Evolutionary conservation across 208 protist species (phyloP).

Genomic region (Polymyxa betae): DNA sequence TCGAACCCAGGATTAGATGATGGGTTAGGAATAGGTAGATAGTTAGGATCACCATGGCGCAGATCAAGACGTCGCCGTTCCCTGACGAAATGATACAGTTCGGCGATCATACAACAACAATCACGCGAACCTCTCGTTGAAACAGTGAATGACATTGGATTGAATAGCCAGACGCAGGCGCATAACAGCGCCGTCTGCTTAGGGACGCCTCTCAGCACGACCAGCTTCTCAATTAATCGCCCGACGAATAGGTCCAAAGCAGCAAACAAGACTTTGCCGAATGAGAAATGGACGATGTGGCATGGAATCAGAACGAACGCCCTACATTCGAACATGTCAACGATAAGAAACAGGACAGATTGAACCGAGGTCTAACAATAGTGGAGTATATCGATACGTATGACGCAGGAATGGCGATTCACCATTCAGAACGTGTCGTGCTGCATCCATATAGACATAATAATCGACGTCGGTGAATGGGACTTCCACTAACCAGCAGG

Average conservation of each 20-base stretch:
- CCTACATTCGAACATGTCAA: not conserved
- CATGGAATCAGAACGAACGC: slow-evolving; percentile 21
- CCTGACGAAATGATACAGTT: not conserved
- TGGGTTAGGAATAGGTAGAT: slow-evolving; percentile 9
- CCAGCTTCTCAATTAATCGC: not conserved
- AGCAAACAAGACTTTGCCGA: slow-evolving; percentile 26
- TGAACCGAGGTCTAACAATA: not conserved
- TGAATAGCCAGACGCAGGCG: not conserved
- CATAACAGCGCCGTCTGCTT: not conserved
- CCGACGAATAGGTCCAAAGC: not conserved
- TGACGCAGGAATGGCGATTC: slow-evolving; percentile 40
- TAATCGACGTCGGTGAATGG: slow-evolving; percentile 44
- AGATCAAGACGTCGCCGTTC: slow-evolving; percentile 30
- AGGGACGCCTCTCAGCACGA: not conserved
- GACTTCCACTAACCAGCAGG: not conserved
- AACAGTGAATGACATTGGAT: slow-evolving; percentile 47
- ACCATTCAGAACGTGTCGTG: slow-evolving; percentile 1
- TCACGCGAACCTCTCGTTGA: not conserved
- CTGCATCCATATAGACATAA: slow-evolving; percentile 32
- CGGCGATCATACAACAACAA: not conserved
- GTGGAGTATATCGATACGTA: slow-evolving; percentile 24
- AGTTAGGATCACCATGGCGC: not conserved
- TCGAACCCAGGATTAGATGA: slow-evolving; percentile 22
- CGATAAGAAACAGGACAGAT: not conserved
- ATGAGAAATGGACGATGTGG: slow-evolving; percentile 5